These are phyloP conservation scores for Ceratocystis cubensis DNA, from an alignment of 2,329 filamentous ascomycete genomes.

Conservation along the genomic window DNA sequence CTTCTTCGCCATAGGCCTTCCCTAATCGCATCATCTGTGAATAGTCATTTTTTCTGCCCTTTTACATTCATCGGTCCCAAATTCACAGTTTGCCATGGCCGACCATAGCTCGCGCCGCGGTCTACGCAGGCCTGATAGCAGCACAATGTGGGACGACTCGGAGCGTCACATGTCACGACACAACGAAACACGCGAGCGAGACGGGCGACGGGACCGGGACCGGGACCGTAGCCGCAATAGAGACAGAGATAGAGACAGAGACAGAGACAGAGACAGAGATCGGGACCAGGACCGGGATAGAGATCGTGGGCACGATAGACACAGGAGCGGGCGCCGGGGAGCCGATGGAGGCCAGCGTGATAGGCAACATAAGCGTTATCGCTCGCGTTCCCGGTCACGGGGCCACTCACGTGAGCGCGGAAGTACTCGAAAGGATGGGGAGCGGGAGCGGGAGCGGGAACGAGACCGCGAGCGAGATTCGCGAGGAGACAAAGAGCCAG, in stretches of 20 bases:
- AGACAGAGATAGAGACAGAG: constrained; percentile 28
- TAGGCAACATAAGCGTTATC: constrained; percentile 13
- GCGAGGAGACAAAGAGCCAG: constrained; percentile 14
- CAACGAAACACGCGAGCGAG: constrained; percentile 21
- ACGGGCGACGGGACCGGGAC: constrained; percentile 25
- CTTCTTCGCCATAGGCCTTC: neutral
- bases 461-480: constrained; percentile 16
- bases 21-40: neutral
- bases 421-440: constrained; percentile 11
- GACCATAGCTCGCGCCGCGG: constrained; percentile 18
- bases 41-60: too few relatives aligned
- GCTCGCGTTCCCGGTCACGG: constrained; percentile 14
- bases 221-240: constrained; percentile 26
- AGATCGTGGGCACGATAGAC: constrained; percentile 26
- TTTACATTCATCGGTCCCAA: neutral
- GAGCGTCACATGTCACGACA: constrained; percentile 30
- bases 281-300: constrained; percentile 27
- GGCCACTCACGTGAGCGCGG: constrained; percentile 27
- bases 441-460: constrained; percentile 25
- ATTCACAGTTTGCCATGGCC: neutral
- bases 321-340: constrained; percentile 16
- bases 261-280: constrained; percentile 28
- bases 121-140: constrained; percentile 37
- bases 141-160: constrained; percentile 48
- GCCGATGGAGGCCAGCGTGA: neutral